Conservation (phyloP, 495 filamentous ascomycete species). For the Parmelia sp. region DNA sequence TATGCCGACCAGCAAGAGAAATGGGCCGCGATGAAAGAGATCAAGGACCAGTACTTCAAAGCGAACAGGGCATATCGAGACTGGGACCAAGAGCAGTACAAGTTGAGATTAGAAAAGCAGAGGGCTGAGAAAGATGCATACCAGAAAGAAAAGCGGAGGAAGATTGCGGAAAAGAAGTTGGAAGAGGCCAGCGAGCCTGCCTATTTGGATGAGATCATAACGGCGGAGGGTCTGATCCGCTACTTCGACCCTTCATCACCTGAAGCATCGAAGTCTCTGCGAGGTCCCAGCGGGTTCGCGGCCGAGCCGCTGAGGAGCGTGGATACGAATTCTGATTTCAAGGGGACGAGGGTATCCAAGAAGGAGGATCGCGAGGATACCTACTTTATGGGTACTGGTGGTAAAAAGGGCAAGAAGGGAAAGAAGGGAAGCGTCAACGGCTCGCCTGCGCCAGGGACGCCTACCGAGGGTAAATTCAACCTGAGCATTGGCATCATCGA, state of each 20-base stretch:
- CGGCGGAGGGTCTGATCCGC: conserved; percentile 74
- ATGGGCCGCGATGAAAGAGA: conserved; percentile 65
- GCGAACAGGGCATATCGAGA: conserved; percentile 68
- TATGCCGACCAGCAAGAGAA: conserved; percentile 78
- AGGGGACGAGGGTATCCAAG: conserved; percentile 68
- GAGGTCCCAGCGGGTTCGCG: conserved; percentile 58
- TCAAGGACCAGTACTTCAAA: conserved; percentile 81
- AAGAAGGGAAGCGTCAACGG: conserved; percentile 56
- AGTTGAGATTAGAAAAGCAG: conserved; percentile 68
- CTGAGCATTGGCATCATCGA: conserved; percentile 85
- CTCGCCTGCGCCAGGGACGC: conserved; percentile 38
- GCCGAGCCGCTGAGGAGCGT: conserved; percentile 77
- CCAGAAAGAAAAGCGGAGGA: conserved; percentile 66
- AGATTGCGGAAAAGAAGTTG: conserved; percentile 74
- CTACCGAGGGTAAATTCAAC: conserved; percentile 65
- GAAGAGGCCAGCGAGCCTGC: conserved; percentile 87
- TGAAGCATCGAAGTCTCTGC: conserved; percentile 41
- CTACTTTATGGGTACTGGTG: conserved; percentile 71
- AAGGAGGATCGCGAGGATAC: conserved; percentile 84
- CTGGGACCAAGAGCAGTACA: conserved; percentile 72
- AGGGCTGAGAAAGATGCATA: conserved; percentile 71
- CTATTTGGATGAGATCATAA: conserved; percentile 84
- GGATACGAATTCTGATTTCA: conserved; percentile 60
- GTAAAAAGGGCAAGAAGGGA: conserved; percentile 93
- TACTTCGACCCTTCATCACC: conserved; percentile 84